Base-by-base conservation (phyloP, 2,329 filamentous ascomycete species). In the Cyphellophora europaea region DNA sequence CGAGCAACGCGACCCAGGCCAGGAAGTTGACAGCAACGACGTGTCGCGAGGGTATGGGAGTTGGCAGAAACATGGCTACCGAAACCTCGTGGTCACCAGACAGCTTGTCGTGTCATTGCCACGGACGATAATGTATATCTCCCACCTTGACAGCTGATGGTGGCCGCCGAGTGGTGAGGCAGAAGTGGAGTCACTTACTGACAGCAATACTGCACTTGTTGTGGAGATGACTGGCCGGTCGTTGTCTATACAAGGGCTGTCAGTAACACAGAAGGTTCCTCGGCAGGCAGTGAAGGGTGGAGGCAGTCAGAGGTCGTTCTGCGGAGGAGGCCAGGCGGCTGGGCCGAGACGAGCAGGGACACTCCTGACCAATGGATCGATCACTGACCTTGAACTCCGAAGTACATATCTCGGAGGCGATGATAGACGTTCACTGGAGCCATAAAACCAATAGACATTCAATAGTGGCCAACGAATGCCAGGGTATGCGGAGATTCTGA, bases 191-290 rank as follows among this genome's bases (percentile, higher is more conserved):
- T 12, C 14, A 47, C 57, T 38, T 56, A 64, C 60, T 42, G 60
- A 64, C 27, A 62, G 49, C 21, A 58, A 34, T 36, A 54, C 52
- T 34, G 61, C 56, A 15, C 54, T 53, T 16, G 52, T 43, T 35
- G 51, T 46, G 36, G 58, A 59, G 37, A 62, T 52, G 36, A 54
- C 50, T 16, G 49, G 47, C 30, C 40, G 32, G 33, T 58, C 58
- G 34, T 59, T 50, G 43, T 56, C 58, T 61, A 33, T 32, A 31
- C 5, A 18, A 27, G 21, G 15, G 35, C 41, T 31, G 38, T 35
- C 37, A 43, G 34, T 27, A n/a, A n/a, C n/a, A n/a, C 5, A 30
- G 30, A 15, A 27, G 23, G 33, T 27, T 30, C 17, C 21, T 25
- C n/a, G 21, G n/a, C n/a, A n/a, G 21, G n/a, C 21, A n/a, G n/a